A percentile compares a stretch with the other conserved stretches of the same genome.
Conservation (phyloP, 2,329 filamentous ascomycete genomes). For the Hymenoscyphus infarciens region DNA sequence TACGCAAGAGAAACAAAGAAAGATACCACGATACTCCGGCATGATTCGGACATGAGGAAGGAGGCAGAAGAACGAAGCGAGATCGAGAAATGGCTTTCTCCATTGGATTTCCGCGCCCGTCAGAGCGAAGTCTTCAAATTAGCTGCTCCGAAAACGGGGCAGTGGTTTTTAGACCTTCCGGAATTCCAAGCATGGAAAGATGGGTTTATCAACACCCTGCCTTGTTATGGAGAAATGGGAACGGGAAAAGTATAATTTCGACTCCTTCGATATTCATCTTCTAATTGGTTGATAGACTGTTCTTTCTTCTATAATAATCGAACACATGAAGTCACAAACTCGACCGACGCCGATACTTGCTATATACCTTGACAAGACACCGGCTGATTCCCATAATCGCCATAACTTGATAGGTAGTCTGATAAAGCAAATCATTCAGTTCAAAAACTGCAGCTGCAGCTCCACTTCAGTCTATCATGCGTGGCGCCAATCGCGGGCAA, state of each 20-base stretch:
- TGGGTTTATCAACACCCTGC: conserved; percentile 15
- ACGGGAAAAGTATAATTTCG: conserved; percentile 17
- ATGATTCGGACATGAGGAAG: background rate
- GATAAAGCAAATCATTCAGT: conserved; percentile 35
- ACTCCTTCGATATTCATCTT: background rate
- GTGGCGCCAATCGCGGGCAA: conserved; percentile 14
- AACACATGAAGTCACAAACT: conserved; percentile 9
- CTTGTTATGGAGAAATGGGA: conserved; percentile 19
- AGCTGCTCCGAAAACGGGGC: conserved; percentile 4
- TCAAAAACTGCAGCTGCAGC: conserved; percentile 11
- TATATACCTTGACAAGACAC: conserved; percentile 20
- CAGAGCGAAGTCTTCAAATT: conserved; percentile 15
- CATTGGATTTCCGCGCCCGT: conserved; percentile 17
- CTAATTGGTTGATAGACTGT: conserved; percentile 14
- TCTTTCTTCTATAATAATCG: conserved; percentile 16
- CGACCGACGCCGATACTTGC: conserved; percentile 14
- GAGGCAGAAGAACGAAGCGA: conserved; percentile 15
- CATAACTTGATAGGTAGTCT: conserved; percentile 32
- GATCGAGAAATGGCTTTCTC: conserved; percentile 23
- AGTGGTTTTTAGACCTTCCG: conserved; percentile 16
- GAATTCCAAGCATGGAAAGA: conserved; percentile 19
- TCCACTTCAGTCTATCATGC: conserved; percentile 9
- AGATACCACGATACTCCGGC: background rate
- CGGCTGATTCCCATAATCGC: conserved; percentile 7
- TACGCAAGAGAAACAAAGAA: background rate